Conservation (phyloP, 495 filamentous ascomycete genomes). For the Tuber borchii region DNA sequence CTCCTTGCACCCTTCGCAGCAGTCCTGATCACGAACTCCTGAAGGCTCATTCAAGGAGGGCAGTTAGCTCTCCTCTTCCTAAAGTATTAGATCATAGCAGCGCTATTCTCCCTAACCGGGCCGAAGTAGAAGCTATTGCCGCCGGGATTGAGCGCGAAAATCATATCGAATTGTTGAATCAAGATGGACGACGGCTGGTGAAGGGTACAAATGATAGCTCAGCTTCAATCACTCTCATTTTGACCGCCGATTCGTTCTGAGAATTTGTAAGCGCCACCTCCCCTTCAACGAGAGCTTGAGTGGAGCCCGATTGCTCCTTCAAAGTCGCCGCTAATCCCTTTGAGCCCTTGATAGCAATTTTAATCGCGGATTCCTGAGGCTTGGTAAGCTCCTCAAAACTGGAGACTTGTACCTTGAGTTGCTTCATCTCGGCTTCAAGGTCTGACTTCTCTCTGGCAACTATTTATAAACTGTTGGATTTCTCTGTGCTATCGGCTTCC, state of each 20-base stretch:
- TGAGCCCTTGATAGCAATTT: slow-evolving; percentile 21
- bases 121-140: slow-evolving; percentile 46
- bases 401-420: slow-evolving; percentile 14
- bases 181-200: slow-evolving; percentile 57
- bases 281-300: slow-evolving; percentile 27
- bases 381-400: slow-evolving; percentile 25
- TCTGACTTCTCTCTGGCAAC: slow-evolving; percentile 20
- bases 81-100: slow-evolving; percentile 61
- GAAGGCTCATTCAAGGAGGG: slow-evolving; percentile 64
- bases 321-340: slow-evolving; percentile 17
- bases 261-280: slow-evolving; percentile 25
- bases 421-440: slow-evolving; percentile 21
- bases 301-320: slow-evolving; percentile 31
- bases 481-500: slow-evolving; percentile 2
- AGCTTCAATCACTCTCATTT: slow-evolving; percentile 32
- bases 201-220: slow-evolving; percentile 71
- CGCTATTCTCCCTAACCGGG: slow-evolving; percentile 55
- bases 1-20: slow-evolving; percentile 52
- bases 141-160: slow-evolving; percentile 61
- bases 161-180: slow-evolving; percentile 66
- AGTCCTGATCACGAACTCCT: slow-evolving; percentile 72
- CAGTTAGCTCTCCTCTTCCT: slow-evolving; percentile 55
- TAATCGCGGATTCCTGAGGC: slow-evolving; percentile 20
- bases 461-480: background rate
- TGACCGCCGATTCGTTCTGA: slow-evolving; percentile 27